Percentiles rank a stretch among this genome's conserved stretches.
Conservation (phyloP, 495 filamentous ascomycete genomes). For the Neurospora sp. region DNA sequence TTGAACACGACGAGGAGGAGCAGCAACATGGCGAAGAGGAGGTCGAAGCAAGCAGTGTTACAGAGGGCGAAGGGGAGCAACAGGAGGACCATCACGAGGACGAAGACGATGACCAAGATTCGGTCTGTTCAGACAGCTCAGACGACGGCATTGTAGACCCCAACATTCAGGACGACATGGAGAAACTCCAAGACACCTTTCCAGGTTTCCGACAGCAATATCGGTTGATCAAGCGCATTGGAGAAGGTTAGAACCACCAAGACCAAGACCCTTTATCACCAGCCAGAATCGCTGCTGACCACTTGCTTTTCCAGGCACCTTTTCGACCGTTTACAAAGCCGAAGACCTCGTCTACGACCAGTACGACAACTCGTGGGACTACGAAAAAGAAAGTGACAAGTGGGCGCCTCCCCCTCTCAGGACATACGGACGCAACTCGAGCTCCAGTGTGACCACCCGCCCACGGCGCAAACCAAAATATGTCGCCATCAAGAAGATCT, state of each 20-base stretch:
- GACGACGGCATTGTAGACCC: constrained; percentile 65
- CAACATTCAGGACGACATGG: constrained; percentile 74
- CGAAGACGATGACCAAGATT: constrained; percentile 38
- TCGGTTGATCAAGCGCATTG: constrained; percentile 90
- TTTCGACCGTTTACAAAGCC: constrained; percentile 97
- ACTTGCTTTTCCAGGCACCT: constrained; percentile 56
- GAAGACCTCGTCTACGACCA: constrained; percentile 85
- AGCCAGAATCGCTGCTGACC: neutral
- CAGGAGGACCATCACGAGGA: constrained; percentile 22
- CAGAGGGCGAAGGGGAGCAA: constrained; percentile 4
- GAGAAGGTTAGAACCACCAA: constrained; percentile 56
- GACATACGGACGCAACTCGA: constrained; percentile 16
- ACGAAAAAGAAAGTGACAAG: constrained; percentile 51
- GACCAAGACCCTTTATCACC: neutral
- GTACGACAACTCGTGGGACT: constrained; percentile 82
- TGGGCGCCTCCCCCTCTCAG: constrained; percentile 54
- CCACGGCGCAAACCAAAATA: constrained; percentile 51
- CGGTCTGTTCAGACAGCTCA: constrained; percentile 41
- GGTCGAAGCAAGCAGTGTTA: constrained; percentile 11
- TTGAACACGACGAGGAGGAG: constrained; percentile 10
- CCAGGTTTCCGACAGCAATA: constrained; percentile 72
- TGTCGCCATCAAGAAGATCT: constrained; percentile 98
- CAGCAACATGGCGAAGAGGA: constrained; percentile 28
- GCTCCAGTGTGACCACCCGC: constrained; percentile 11
- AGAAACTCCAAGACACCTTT: constrained; percentile 69